Conservation (phyloP, 1,284 basidiomycete genomes). For the Cerrena zonata region DNA sequence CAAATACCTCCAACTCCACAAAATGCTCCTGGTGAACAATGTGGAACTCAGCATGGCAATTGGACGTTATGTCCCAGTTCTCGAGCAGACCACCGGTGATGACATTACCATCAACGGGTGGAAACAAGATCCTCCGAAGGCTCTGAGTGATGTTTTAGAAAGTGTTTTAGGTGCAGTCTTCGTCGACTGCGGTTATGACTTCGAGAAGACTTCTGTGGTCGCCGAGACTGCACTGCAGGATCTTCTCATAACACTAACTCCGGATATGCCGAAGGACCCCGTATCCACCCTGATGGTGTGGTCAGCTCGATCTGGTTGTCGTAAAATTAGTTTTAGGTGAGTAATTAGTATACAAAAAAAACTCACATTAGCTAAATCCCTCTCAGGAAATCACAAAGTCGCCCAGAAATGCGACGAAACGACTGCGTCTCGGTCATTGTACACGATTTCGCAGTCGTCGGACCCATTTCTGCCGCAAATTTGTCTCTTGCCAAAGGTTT, state of each 20-base stretch:
- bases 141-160: conserved; percentile 72
- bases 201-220: conserved; percentile 56
- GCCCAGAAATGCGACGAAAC: conserved; percentile 36
- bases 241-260: conserved; percentile 50
- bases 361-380: neutral
- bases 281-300: conserved; percentile 62
- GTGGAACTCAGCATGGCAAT: conserved; percentile 65
- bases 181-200: conserved; percentile 72
- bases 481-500: conserved; percentile 57
- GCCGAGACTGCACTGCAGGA: conserved; percentile 59
- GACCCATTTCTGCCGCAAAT: conserved; percentile 53
- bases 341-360: conserved; percentile 13
- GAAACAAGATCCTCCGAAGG: conserved; percentile 80
- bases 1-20: conserved; percentile 61
- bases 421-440: conserved; percentile 52
- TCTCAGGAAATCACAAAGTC: conserved; percentile 44
- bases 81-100: conserved; percentile 47
- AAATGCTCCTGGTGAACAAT: conserved; percentile 63
- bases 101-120: conserved; percentile 67
- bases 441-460: conserved; percentile 52
- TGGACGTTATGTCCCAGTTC: conserved; percentile 49
- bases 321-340: conserved; percentile 40
- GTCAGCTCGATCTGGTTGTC: conserved; percentile 53
- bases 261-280: conserved; percentile 58
- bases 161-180: conserved; percentile 79